Percentiles rank a stretch among this genome's conserved stretches.
Evolutionary conservation across 2,329 filamentous ascomycete genomes (phyloP).

Genomic region (Sporothrix globosa): DNA sequence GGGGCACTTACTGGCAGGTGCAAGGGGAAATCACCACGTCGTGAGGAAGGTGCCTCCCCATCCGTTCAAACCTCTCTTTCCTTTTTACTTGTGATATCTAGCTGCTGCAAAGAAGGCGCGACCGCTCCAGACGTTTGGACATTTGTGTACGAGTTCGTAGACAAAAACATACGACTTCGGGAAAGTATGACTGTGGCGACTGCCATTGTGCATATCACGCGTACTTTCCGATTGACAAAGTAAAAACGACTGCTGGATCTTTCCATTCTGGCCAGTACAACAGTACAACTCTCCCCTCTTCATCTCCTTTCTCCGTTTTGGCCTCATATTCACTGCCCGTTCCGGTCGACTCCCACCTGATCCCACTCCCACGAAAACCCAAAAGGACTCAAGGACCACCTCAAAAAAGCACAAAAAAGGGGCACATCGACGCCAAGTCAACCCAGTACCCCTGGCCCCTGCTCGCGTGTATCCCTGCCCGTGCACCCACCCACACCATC

Average conservation of each 20-base stretch:
- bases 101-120: conserved; percentile 5
- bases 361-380: neutral
- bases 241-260: neutral
- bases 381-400: neutral
- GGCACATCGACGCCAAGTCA: conserved; percentile 25
- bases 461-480: conserved; percentile 26
- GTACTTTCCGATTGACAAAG: conserved; percentile 11
- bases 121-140: neutral
- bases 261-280: neutral
- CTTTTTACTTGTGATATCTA: conserved; percentile 5
- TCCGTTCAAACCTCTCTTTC: conserved; percentile 3
- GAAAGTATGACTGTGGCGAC: neutral
- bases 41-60: conserved; percentile 5
- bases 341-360: conserved; percentile 1
- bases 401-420: conserved; percentile 24
- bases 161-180: neutral
- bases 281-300: neutral
- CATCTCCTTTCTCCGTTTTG: neutral
- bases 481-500: conserved; percentile 23
- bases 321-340: conserved; percentile 9
- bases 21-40: conserved; percentile 1
- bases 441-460: conserved; percentile 16
- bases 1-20: conserved; percentile 17
- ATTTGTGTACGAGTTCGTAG: neutral
- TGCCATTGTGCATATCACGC: neutral